Base-by-base conservation (phyloP, 2,329 filamentous ascomycete species). In the Diaporthe sp. region DNA sequence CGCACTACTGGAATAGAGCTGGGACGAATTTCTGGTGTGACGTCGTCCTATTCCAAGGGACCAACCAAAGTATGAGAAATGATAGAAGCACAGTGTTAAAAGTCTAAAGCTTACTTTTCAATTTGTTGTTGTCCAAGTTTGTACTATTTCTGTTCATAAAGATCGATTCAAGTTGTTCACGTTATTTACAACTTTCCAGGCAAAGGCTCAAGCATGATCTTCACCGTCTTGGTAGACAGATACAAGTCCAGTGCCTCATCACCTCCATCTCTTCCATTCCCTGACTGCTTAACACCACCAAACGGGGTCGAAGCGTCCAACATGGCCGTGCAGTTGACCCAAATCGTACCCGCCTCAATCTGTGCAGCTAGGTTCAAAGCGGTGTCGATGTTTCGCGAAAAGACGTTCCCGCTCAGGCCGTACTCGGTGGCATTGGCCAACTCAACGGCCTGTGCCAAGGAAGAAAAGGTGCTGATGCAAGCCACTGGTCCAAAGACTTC, bases 211-310 rank as follows among this genome's bases (percentile, higher is more conserved):
- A 34, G 31, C n/a, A 58, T 12, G 13, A 58, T 58, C 31, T 58
- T 58, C 31, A 37, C 55, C 31, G 31, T 58, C 55, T 58, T 58
- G 8, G 55, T 34, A 58, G 55, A 58, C 31, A 58, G 25, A 58
- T 58, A 58, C 31, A 37, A 58, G 55, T 58, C 55, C 13, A 37
- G 55, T n/a, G 55, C 55, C 31, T 37, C 55, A 58, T 58, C 31
- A 37, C 55, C 55, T 37, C 55, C 55, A 34, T 58, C 55, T 58
- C 55, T 58, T n/a, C 55, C 55, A 37, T 58, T 58, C 55, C 55
- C 55, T 58, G 55, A 58, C 31, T 58, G 55, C 55, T 58, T 58
- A 1, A 58, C 55, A 22, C 55, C 55, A 22, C 31, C 55, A 37
- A 58, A 58, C 28, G 55, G 55, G 13, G 55, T 58, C 55, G 55